A percentile compares a stretch with the other conserved stretches of the same genome.
phyloP scores from a whole-genome alignment of 257 asterid genomes.

The Forsythia viridissima region DNA sequence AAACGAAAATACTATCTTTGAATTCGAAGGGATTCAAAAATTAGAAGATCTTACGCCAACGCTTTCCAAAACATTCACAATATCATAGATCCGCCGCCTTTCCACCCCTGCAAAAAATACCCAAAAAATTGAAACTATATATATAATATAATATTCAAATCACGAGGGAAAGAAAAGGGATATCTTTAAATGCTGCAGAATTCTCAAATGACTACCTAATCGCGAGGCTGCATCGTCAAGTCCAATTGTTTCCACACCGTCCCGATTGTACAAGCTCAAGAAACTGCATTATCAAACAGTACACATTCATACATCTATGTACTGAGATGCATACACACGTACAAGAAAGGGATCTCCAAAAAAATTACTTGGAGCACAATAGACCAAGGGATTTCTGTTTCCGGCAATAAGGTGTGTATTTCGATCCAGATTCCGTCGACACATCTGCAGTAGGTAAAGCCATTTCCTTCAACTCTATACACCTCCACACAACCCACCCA shows the following conservation, averaged over 20 bases:
- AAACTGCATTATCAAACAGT: conserved; percentile 49
- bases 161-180: too few relatives aligned
- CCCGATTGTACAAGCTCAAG: conserved; percentile 72
- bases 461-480: conserved; percentile 10
- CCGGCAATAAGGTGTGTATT: conserved; percentile 70
- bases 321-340: background rate
- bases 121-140: background rate
- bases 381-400: conserved; percentile 96
- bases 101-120: conserved; percentile 65
- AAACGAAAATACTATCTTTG: background rate
- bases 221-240: conserved; percentile 89
- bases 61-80: conserved; percentile 91
- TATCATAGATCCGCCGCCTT: conserved; percentile 97
- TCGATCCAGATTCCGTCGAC: conserved; percentile 60
- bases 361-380: conserved; percentile 78
- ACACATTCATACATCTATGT: background rate
- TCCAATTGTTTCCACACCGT: conserved; percentile 81
- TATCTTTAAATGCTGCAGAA: background rate
- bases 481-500: background rate
- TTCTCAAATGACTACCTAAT: conserved; percentile 46
- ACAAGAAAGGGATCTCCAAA: background rate
- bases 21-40: background rate
- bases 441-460: conserved; percentile 25
- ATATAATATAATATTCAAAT: background rate
- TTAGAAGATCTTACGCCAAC: conserved; percentile 74